A percentile compares a stretch with the other conserved stretches of the same genome.
These are phyloP conservation scores for Moelleriella libera DNA, from an alignment of 2,329 filamentous ascomycete genomes.

Conservation along the genomic window DNA sequence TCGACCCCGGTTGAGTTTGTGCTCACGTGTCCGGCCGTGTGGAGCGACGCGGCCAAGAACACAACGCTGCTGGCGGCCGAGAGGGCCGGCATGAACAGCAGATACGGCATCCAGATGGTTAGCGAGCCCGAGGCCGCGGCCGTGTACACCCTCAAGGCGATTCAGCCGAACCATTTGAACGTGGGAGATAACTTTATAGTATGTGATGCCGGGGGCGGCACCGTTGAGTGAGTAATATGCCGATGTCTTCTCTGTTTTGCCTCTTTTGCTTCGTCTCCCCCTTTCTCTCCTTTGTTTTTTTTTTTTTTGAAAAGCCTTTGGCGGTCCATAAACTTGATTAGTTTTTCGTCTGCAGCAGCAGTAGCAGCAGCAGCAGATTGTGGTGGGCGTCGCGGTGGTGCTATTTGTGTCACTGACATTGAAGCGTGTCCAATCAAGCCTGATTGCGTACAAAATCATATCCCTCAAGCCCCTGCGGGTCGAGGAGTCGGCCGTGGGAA, in stretches of 20 bases:
- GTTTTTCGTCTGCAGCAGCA: background rate
- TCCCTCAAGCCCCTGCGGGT: constrained; percentile 57
- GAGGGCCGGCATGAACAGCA: constrained; percentile 61
- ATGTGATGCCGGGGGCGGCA: constrained; percentile 48
- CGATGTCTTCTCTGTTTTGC: background rate
- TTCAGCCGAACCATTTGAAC: constrained; percentile 59
- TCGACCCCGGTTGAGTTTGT: constrained; percentile 66
- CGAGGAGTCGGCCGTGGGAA: constrained; percentile 68
- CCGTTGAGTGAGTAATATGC: constrained; percentile 42
- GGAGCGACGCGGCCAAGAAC: constrained; percentile 77
- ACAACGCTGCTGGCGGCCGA: constrained; percentile 67
- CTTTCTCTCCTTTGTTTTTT: background rate
- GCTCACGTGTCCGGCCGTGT: constrained; percentile 69
- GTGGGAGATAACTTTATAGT: constrained; percentile 53
- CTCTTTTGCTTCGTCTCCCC: background rate
- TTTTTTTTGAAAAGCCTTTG: background rate
- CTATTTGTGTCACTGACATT: too few species aligned
- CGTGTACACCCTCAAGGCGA: constrained; percentile 66
- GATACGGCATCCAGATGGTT: constrained; percentile 61
- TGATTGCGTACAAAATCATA: constrained; percentile 72
- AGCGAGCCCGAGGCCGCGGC: constrained; percentile 70
- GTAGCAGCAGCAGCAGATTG: constrained; percentile 4
- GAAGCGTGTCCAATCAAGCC: constrained; percentile 16
- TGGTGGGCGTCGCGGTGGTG: constrained; percentile 2
- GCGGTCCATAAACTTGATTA: too few species aligned